A percentile compares a stretch with the other conserved stretches of the same genome.
These are phyloP conservation scores for Cryptosporidium baileyi DNA, from an alignment of 169 alveolate species.

Conservation along the genomic window DNA sequence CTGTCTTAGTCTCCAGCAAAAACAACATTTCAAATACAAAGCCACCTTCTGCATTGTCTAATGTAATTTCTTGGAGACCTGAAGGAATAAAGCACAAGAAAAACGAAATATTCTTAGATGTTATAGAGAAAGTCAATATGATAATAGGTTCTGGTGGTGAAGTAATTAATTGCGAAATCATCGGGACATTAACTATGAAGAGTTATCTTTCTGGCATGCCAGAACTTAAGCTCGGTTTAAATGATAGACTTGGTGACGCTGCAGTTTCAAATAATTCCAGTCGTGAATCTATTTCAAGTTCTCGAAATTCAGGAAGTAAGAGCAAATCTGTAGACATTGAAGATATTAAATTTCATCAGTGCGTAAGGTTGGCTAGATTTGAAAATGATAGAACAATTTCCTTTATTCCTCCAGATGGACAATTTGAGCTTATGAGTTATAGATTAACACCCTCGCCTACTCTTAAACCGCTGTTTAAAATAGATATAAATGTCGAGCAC, in stretches of 20 bases:
- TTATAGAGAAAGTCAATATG: constrained; percentile 95
- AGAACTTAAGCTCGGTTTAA: constrained; percentile 96
- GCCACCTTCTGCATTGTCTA: constrained; percentile 93
- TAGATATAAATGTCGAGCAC: constrained; percentile 91
- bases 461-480: constrained; percentile 96
- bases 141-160: constrained; percentile 83
- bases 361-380: constrained; percentile 92
- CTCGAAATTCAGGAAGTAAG: background rate
- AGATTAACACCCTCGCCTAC: constrained; percentile 86
- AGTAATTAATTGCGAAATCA: constrained; percentile 93
- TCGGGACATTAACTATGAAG: constrained; percentile 96
- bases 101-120: constrained; percentile 98
- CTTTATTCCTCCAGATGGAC: constrained; percentile 99
- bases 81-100: constrained; percentile 98
- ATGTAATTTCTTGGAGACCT: constrained; percentile 92
- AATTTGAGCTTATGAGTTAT: constrained; percentile 97
- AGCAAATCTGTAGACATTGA: constrained; percentile 95
- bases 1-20: constrained; percentile 59
- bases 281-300: constrained; percentile 8
- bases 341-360: constrained; percentile 98
- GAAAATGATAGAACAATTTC: constrained; percentile 96
- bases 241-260: constrained; percentile 85
- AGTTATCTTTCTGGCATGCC: constrained; percentile 99
- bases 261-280: constrained; percentile 76
- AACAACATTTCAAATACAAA: constrained; percentile 72